A percentile compares a stretch with the other conserved stretches of the same genome.
These are phyloP conservation scores for Dendrobium chrysotoxum DNA, from an alignment of 106 monocot genomes.

Conservation along the genomic window DNA sequence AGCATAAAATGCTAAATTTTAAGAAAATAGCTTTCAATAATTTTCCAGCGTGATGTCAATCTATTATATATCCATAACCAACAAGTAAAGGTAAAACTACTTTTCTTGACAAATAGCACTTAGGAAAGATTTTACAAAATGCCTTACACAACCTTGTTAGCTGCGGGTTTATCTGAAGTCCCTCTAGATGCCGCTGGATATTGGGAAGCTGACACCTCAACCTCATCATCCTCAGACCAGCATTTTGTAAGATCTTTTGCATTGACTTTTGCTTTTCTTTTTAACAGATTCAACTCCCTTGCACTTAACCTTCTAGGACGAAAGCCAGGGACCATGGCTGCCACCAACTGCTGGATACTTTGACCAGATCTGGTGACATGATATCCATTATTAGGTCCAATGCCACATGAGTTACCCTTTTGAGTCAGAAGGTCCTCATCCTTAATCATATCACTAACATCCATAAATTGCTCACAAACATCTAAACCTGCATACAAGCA, in stretches of 20 bases:
- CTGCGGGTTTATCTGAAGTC: conserved; percentile 2
- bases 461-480: conserved; percentile 99
- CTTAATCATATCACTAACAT: conserved; percentile 83
- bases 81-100: not conserved
- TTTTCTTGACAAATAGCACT: not conserved
- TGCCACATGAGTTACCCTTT: conserved; percentile 35
- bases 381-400: conserved; percentile 37
- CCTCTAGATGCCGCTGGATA: conserved; percentile 21
- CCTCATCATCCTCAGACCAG: conserved; percentile 73
- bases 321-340: conserved; percentile 76
- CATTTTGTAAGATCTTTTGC: conserved; percentile 79
- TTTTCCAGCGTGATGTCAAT: not conserved
- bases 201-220: conserved; percentile 26
- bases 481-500: conserved; percentile 67
- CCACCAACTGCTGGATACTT: conserved; percentile 85
- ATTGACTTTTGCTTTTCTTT: conserved; percentile 87
- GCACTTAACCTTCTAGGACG: conserved; percentile 77
- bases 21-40: too few relatives aligned
- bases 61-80: not conserved
- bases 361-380: conserved; percentile 46
- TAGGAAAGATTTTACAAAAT: not conserved
- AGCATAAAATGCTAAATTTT: too few relatives aligned
- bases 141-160: conserved; percentile 4
- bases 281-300: conserved; percentile 82
- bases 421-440: conserved; percentile 94